These are phyloP conservation scores for Eucalyptus regnans DNA, from an alignment of 345 rosid genomes.

Conservation along the genomic window DNA sequence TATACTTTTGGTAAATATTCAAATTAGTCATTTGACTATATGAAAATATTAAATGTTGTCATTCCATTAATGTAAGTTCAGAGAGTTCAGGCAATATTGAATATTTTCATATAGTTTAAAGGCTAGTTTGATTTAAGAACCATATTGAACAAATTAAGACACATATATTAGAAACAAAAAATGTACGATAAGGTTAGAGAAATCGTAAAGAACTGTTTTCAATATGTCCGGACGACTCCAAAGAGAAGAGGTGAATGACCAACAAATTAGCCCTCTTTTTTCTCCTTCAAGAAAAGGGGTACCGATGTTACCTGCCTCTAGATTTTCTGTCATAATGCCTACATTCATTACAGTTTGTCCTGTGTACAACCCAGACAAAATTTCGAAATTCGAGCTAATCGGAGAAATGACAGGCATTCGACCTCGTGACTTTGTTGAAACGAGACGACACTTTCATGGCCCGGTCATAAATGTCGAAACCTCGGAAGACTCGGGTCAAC, in stretches of 20 bases:
- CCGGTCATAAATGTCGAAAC: not conserved
- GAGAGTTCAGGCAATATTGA: fast-evolving
- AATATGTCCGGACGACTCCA: not conserved
- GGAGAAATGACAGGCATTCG: not conserved
- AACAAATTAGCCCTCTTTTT: not conserved
- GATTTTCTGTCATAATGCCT: not conserved
- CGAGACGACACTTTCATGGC: not conserved
- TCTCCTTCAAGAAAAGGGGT: not conserved
- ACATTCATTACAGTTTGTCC: not conserved
- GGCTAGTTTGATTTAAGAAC: fast-evolving
- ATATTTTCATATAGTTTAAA: too few species aligned
- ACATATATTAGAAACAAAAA: not conserved
- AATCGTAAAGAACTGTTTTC: not conserved
- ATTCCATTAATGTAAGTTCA: fast-evolving
- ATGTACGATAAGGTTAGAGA: not conserved
- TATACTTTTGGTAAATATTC: too few species aligned
- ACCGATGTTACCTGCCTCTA: not conserved
- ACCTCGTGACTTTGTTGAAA: not conserved
- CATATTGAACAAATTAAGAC: too few species aligned
- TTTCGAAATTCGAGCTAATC: not conserved
- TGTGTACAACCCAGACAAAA: not conserved
- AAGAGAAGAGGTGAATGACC: not conserved
- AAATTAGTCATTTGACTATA: not conserved
- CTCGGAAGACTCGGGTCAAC: not conserved
- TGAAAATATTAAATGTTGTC: too few species aligned